Percentiles rank a stretch among this genome's conserved stretches.
Evolutionary conservation across 257 asterid species (phyloP).

Genomic region (Cynanchum wilfordii): DNA sequence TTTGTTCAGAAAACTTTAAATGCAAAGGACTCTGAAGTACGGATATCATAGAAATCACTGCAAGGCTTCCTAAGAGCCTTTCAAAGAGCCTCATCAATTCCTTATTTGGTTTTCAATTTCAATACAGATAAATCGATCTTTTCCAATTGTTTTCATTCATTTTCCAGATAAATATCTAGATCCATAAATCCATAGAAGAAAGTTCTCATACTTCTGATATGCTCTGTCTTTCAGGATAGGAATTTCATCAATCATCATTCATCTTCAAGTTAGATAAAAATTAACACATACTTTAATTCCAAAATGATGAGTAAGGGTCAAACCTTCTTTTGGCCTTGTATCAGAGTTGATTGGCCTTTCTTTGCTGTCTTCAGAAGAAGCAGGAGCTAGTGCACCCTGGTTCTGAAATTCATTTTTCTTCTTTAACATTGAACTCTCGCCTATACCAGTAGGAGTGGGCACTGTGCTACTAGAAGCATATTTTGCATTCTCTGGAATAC

Average conservation of each 20-base stretch:
- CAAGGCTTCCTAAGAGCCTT: neutral
- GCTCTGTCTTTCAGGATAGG: neutral
- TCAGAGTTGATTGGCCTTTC: constrained; percentile 43
- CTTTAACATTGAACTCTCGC: constrained; percentile 33
- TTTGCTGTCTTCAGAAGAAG: constrained; percentile 28
- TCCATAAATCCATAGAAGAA: neutral
- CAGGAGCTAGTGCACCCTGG: constrained; percentile 32
- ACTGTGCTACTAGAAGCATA: constrained; percentile 32
- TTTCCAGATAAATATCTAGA: neutral
- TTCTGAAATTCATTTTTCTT: constrained; percentile 31
- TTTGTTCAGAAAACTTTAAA: neutral
- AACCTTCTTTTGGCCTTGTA: constrained; percentile 71
- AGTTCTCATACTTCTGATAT: neutral
- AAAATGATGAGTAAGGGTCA: constrained; percentile 6
- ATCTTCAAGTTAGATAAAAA: neutral
- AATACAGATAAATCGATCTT: neutral
- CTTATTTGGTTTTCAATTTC: neutral
- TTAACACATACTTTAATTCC: neutral
- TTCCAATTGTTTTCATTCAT: neutral
- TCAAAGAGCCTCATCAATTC: neutral
- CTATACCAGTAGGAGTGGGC: constrained; percentile 31
- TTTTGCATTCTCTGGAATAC: constrained; percentile 30
- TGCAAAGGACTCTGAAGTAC: neutral
- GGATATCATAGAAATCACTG: neutral
- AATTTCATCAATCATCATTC: neutral